Evolutionary conservation across 306 rosid genomes (phyloP).

Genomic region (Prinsepia uniflora): DNA sequence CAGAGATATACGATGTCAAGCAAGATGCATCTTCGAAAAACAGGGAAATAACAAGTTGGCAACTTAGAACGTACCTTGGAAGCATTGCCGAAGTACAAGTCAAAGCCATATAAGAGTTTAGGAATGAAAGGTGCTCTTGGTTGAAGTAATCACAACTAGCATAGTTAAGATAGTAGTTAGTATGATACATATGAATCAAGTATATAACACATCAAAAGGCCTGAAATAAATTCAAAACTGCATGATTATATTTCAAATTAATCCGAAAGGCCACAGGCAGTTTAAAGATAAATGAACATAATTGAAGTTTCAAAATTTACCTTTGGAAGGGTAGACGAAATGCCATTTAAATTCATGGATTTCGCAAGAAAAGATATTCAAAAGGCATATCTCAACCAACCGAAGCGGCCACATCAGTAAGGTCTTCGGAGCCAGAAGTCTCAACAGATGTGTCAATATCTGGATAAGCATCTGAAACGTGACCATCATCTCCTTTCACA

Average conservation of each 20-base stretch:
- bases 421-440: conserved; percentile 49
- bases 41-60: not conserved
- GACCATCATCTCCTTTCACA: conserved; percentile 28
- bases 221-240: not conserved
- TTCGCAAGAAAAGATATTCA: not conserved
- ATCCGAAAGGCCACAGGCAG: not conserved
- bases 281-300: not conserved
- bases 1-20: not conserved
- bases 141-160: not conserved
- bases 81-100: not conserved
- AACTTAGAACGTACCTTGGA: not conserved
- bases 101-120: not conserved
- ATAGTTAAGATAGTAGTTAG: not conserved
- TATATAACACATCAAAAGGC: not conserved
- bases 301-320: not conserved
- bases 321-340: not conserved
- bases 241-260: not conserved
- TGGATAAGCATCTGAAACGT: conserved; percentile 10
- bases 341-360: not conserved
- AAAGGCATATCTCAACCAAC: conserved; percentile 32
- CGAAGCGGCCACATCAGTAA: conserved; percentile 42
- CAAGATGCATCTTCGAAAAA: not conserved
- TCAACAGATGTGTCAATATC: conserved; percentile 23
- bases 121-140: not conserved
- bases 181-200: not conserved